Percentiles rank a stretch among this genome's conserved stretches.
phyloP scores from a whole-genome alignment of 306 rosid genomes.

The Cucurbita argyrosperma region DNA sequence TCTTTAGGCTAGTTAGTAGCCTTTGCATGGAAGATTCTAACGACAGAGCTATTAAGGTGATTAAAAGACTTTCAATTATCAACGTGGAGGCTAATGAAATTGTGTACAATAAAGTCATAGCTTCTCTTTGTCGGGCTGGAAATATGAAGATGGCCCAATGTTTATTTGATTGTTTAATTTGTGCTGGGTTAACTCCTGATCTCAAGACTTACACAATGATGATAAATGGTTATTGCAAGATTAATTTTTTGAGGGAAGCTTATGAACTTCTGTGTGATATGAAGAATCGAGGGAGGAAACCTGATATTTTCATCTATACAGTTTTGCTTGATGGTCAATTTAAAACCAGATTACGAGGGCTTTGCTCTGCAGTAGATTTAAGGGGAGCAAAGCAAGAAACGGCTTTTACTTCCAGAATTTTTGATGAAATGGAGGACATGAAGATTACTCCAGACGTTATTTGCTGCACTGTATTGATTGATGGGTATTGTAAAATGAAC shows the following conservation, averaged over 20 bases:
- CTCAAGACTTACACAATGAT: constrained; percentile 53
- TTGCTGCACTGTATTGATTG: constrained; percentile 60
- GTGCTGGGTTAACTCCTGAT: constrained; percentile 38
- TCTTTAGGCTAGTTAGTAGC: constrained; percentile 34
- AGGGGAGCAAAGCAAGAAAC: constrained; percentile 4
- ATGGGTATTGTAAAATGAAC: constrained; percentile 32
- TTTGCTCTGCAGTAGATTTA: neutral
- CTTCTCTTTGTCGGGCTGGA: constrained; percentile 42
- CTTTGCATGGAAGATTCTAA: constrained; percentile 34
- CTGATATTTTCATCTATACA: constrained; percentile 56
- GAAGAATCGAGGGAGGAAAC: constrained; percentile 51
- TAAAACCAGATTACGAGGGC: constrained; percentile 17
- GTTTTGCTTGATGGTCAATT: constrained; percentile 49
- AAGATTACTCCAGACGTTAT: constrained; percentile 44
- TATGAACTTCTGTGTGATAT: constrained; percentile 47
- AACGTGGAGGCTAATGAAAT: constrained; percentile 35
- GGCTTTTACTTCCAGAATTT: constrained; percentile 21
- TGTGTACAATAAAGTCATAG: constrained; percentile 38
- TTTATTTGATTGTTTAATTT: constrained; percentile 29
- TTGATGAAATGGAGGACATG: constrained; percentile 47
- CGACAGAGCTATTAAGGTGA: constrained; percentile 22
- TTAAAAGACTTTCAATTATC: constrained; percentile 26
- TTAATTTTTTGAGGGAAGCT: constrained; percentile 42
- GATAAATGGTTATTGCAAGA: constrained; percentile 58
- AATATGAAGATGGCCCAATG: constrained; percentile 31